These are phyloP conservation scores for Talaromyces ruber DNA, from an alignment of 495 filamentous ascomycete species.

Conservation along the genomic window DNA sequence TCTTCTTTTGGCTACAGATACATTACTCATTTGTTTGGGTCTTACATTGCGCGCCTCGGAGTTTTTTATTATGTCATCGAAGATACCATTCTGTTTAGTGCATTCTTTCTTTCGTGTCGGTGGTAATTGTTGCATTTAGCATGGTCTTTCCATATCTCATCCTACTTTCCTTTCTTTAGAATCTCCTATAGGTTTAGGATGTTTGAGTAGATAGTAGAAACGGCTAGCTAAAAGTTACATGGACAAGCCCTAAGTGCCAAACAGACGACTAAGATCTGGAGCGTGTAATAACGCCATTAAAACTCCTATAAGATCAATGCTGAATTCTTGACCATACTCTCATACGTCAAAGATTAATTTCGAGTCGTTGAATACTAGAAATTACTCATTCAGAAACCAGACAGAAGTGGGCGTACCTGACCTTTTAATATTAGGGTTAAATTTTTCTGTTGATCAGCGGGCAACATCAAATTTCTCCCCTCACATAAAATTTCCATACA, in stretches of 20 bases:
- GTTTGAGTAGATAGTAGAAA: neutral
- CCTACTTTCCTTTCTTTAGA: neutral
- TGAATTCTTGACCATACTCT: too few species aligned
- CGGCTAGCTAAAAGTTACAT: neutral
- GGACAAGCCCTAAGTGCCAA: neutral
- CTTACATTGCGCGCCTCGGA: neutral
- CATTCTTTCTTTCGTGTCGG: neutral
- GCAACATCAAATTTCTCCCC: neutral
- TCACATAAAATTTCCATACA: neutral
- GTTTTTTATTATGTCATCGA: neutral
- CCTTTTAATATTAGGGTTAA: neutral
- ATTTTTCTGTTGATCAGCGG: neutral
- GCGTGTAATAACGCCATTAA: too few species aligned
- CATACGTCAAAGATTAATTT: too few species aligned
- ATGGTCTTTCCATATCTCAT: neutral
- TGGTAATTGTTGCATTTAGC: neutral
- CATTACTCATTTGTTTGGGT: neutral
- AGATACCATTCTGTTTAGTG: slow-evolving; percentile 2
- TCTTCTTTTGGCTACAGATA: neutral
- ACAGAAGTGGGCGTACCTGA: neutral
- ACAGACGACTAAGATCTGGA: too few species aligned
- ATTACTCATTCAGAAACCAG: neutral
- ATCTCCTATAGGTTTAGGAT: neutral
- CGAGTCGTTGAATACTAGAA: too few species aligned
- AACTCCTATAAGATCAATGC: too few species aligned